phyloP scores from a whole-genome alignment of 2,329 filamentous ascomycete species.

The Epichloe glyceriae region DNA sequence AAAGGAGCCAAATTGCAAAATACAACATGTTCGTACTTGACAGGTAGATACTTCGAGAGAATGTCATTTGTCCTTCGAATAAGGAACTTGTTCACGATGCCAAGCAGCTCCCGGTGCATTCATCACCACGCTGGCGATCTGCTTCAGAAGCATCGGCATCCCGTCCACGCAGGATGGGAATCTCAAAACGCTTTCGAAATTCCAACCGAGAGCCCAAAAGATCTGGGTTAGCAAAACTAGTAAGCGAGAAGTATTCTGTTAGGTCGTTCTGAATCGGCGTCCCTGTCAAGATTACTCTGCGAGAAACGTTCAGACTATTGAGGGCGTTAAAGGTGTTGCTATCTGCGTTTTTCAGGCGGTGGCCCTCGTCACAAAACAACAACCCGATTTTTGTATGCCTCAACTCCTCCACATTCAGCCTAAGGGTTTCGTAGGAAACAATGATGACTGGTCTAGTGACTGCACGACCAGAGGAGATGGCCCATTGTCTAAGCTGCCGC shows the following conservation, averaged over 20 bases:
- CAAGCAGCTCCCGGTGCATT: constrained; percentile 70
- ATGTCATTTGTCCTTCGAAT: constrained; percentile 97
- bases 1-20: constrained; percentile 94
- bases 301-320: constrained; percentile 78
- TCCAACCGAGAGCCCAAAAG: constrained; percentile 79
- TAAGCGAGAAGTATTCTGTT: constrained; percentile 92
- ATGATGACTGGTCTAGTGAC: constrained; percentile 91
- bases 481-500: constrained; percentile 86
- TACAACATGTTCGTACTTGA: constrained; percentile 98
- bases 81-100: constrained; percentile 93
- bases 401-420: constrained; percentile 80
- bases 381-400: constrained; percentile 83
- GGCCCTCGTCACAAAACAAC: constrained; percentile 90
- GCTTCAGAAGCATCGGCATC: constrained; percentile 80
- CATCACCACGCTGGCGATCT: constrained; percentile 71
- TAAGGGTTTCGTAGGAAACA: constrained; percentile 91
- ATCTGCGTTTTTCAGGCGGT: constrained; percentile 92
- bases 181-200: constrained; percentile 86
- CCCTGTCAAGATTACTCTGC: constrained; percentile 87
- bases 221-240: constrained; percentile 92
- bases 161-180: constrained; percentile 81
- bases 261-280: constrained; percentile 97
- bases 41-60: constrained; percentile 87
- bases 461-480: constrained; percentile 76
- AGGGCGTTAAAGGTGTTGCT: constrained; percentile 89